Base-by-base conservation (phyloP, 1,284 basidiomycete genomes). In the Tilletia setariae region DNA sequence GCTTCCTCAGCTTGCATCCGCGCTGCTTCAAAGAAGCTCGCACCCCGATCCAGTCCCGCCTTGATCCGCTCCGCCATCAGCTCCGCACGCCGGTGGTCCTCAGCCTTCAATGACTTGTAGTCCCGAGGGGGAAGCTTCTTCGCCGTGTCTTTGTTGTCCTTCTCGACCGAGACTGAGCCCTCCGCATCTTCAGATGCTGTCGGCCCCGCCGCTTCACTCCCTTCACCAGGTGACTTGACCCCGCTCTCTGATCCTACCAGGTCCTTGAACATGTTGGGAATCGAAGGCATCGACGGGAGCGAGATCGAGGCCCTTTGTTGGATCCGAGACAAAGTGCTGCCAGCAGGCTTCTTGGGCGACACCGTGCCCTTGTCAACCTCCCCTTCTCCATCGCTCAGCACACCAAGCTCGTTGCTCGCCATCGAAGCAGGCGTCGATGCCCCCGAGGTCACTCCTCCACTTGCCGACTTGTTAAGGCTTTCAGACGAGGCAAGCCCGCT, bases 241-340 rank as follows among this genome's bases (percentile, higher is more conserved):
- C 30, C 46, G 46, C 46, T 19, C 4, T 61, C 56, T 19, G 56
- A 15, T 19, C 25, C 56, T 25, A 32, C 28, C 28, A 61, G 56
- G 35, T 61, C 56, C 56, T 61, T 61, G 56, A 61, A 32, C 32
- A 61, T 13, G 19, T 35, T 30, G 56, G 56, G 9, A 61, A 59
- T 15, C n/a, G 21, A n/a, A 9, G 56, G 56, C 8, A 61, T 61
- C 9, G 56, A 32, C 1, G 56, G 56, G 9, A 61, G 11, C 9
- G 56, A 61, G 28, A 61, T 32, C 7, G 56, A 61, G 13, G 56
- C 28, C 15, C 28, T n/a, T 15, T 25, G 28, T 30, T 61, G 56
- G 28, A 61, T 13, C 28, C 32, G 28, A 15, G 28, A 1, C 28
- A 61, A 61, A 11, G 56, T 35, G 25, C 53, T 59, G 30, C 56